Base-by-base conservation (phyloP, 441 rosid genomes). In the Gossypium lobatum region DNA sequence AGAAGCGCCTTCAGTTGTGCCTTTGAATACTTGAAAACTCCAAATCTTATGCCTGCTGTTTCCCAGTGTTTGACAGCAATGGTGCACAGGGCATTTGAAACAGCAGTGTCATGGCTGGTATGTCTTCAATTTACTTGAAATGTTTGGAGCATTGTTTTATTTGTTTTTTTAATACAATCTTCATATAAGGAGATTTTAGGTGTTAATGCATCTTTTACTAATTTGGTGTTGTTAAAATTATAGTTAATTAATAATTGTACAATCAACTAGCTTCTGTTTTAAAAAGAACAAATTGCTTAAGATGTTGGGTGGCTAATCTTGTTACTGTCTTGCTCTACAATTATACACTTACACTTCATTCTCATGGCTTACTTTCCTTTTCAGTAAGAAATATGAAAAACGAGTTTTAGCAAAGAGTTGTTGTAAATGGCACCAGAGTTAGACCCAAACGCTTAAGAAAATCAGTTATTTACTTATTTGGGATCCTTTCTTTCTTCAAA, bases 1-100 rank as follows among this genome's bases (percentile, higher is more conserved):
- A 92, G 95, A 85, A 96, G 99, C 87, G 97, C 99, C 81, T 96
- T 96, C 85, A 82, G 96, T 79, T 96, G 98, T 80, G 98, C 82
- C 65, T 96, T 96, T 77, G 99, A 96, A 78, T 96, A 96, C 84
- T 85, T 93, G 72, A 96, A 93, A 88, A 91, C 97, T 69, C 93
- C 97, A 87, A 89, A 88, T 82, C 97, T 95, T 58, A 76, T 83
- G 85, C 96, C 97, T 37, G 92, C 98, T 71, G 97, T 92, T 67
- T 89, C 88, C 77, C 97, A 91, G 77, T 95, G 98, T 85, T 85
- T 95, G 85, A 88, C 84, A 14, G 98, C 97, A 70, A 84, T 93
- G 82, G 99, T 96, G 66, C 97, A 90, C 78, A 83, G 89, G 80
- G 89, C 99, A 75, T 96, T 91, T 83, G 99, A 92, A 82, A 85